Base-by-base conservation (phyloP, 164 flowering plant species). In the Litsea cubeba region DNA sequence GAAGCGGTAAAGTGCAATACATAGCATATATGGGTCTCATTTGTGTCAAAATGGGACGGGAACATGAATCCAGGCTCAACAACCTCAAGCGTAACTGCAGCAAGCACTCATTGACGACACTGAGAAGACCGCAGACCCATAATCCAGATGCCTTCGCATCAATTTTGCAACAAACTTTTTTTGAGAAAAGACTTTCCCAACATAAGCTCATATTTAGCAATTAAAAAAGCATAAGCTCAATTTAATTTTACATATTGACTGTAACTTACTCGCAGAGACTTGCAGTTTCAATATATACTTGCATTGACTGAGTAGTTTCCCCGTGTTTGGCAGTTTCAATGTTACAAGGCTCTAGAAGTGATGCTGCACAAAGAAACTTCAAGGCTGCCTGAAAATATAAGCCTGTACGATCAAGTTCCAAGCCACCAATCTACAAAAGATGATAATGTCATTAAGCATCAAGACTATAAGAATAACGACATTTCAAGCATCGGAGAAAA, bases 361-460 rank as follows among this genome's bases (percentile, higher is more conserved):
- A 92, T 18, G 98, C 97, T 30, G 86, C 94, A 75, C 88, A 83
- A 74, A 96, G 95, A 82, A 96, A 96, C 79, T 96, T 92, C 71
- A 96, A 85, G 23, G 93, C 93, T 65, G 99, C 95, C 82, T 89
- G 83, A 76, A 96, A 92, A 82, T 94, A 96, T 60, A 90, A 71
- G 54, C 84, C 84, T 15, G 85, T 86, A 65, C 89, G 81, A 74
- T 93, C 98, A 51, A 71, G 72, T 74, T 75, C 82, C 15, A 46
- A 84, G 76, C 70, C 95, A 17, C 75, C 62, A 80, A 82, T 86
- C 99, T 93, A 87, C 73, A 80, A 74, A 69, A 76, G 63, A 68
- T 23, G 22, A 35, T 32, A 14, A 65, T 71, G 71, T 49, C 49
- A 50, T 57, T 69, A 70, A 62, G 40, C n/a, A 2, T 66, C 15